Evolutionary conservation across 1,139 yeast species (phyloP).

Genomic region (Suhomyces ambrosiae): DNA sequence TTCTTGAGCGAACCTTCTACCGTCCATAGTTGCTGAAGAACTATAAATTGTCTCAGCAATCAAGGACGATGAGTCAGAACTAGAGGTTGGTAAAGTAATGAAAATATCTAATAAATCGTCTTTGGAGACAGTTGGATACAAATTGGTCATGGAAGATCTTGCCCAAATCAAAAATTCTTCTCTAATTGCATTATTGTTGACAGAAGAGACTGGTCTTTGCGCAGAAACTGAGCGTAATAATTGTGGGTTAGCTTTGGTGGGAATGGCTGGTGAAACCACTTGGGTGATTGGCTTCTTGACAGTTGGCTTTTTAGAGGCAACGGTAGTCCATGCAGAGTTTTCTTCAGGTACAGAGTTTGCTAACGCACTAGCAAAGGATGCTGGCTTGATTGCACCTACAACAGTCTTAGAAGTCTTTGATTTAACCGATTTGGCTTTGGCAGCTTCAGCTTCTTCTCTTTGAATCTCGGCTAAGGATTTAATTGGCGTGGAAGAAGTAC

Average conservation of each 20-base stretch:
- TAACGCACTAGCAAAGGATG: slow-evolving; percentile 26
- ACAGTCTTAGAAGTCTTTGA: slow-evolving; percentile 18
- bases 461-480: slow-evolving; percentile 52
- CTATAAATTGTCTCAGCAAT: slow-evolving; percentile 92
- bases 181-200: slow-evolving; percentile 32
- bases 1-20: slow-evolving; percentile 90
- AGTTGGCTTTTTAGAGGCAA: slow-evolving; percentile 33
- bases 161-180: slow-evolving; percentile 88
- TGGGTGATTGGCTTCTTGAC: slow-evolving; percentile 28
- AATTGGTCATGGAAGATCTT: slow-evolving; percentile 66
- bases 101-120: slow-evolving; percentile 81
- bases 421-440: slow-evolving; percentile 29
- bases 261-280: slow-evolving; percentile 20
- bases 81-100: slow-evolving; percentile 69
- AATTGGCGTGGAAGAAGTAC: slow-evolving; percentile 24
- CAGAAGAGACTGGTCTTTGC: slow-evolving; percentile 28
- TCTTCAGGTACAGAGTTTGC: slow-evolving; percentile 33
- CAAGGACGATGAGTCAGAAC: slow-evolving; percentile 74
- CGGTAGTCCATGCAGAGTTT: slow-evolving; percentile 50
- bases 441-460: slow-evolving; percentile 46
- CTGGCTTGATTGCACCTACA: slow-evolving; percentile 14
- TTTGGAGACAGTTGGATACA: slow-evolving; percentile 72
- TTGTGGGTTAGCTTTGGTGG: slow-evolving; percentile 42
- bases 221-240: slow-evolving; percentile 51
- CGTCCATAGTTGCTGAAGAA: slow-evolving; percentile 91